phyloP scores from a whole-genome alignment of 2,329 filamentous ascomycete species.

The Colletotrichum sp. region DNA sequence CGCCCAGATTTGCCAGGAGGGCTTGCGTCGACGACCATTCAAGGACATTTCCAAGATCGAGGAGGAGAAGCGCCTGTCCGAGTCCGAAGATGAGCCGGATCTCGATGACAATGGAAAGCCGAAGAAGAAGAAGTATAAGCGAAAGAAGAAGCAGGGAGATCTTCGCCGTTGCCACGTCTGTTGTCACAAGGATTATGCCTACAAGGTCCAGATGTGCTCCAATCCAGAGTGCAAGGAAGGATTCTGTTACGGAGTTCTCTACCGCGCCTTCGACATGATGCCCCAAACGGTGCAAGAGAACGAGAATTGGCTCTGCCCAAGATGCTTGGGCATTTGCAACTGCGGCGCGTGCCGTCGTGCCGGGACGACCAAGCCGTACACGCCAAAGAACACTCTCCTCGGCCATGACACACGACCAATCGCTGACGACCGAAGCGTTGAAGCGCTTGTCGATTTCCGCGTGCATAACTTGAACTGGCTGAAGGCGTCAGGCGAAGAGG shows the following conservation, averaged over 20 bases:
- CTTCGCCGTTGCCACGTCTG: slow-evolving; percentile 80
- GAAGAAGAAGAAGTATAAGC: slow-evolving; percentile 65
- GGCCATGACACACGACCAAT: slow-evolving; percentile 91
- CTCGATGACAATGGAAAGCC: slow-evolving; percentile 68
- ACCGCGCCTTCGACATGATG: slow-evolving; percentile 88
- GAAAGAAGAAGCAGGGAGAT: slow-evolving; percentile 59
- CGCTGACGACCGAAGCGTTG: slow-evolving; percentile 89
- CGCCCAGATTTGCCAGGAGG: slow-evolving; percentile 93
- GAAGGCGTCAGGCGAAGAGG: slow-evolving; percentile 62
- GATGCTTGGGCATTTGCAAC: slow-evolving; percentile 85
- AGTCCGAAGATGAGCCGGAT: slow-evolving; percentile 54
- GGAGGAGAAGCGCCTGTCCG: slow-evolving; percentile 49
- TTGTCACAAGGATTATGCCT: slow-evolving; percentile 77
- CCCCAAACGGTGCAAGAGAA: slow-evolving; percentile 83
- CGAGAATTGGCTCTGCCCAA: slow-evolving; percentile 86
- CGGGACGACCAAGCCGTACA: slow-evolving; percentile 75
- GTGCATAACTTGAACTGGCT: slow-evolving; percentile 89
- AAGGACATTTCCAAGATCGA: slow-evolving; percentile 76
- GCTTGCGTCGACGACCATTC: slow-evolving; percentile 80
- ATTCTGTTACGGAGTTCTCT: slow-evolving; percentile 94
- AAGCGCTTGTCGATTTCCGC: slow-evolving; percentile 89
- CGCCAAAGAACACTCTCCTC: slow-evolving; percentile 84
- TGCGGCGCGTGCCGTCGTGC: slow-evolving; percentile 77
- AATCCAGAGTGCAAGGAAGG: slow-evolving; percentile 70
- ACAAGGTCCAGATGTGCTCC: slow-evolving; percentile 84